Conservation (phyloP, 148 eudicot species). For the Amaranthus cruentus region DNA sequence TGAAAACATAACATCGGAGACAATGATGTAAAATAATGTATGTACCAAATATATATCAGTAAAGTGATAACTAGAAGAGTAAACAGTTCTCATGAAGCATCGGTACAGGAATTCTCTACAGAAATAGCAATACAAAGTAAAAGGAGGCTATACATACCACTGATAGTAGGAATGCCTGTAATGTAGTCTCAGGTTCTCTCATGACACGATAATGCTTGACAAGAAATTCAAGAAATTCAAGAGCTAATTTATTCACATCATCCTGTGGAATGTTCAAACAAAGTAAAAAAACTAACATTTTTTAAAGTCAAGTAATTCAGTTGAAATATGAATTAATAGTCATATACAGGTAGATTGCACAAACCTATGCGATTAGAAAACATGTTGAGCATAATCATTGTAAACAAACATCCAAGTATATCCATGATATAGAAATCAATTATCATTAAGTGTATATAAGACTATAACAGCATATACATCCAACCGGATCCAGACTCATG, state of each 20-base stretch:
- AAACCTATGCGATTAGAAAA: not conserved
- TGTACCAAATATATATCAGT: not conserved
- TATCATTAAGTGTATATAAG: too few species aligned
- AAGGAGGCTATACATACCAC: slow-evolving; percentile 43
- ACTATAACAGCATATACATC: too few species aligned
- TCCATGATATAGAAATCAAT: too few species aligned
- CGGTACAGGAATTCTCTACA: not conserved
- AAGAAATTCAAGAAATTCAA: slow-evolving; percentile 61
- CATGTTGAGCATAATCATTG: not conserved
- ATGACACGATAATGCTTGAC: slow-evolving; percentile 54
- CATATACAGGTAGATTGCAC: not conserved
- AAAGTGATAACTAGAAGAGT: too few species aligned
- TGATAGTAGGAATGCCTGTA: slow-evolving; percentile 82
- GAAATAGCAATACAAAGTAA: not conserved
- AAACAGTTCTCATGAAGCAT: not conserved
- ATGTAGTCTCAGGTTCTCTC: slow-evolving; percentile 45
- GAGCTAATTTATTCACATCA: slow-evolving; percentile 43
- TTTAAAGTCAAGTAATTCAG: too few species aligned
- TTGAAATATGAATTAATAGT: not conserved
- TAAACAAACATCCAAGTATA: too few species aligned
- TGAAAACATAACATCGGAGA: not conserved
- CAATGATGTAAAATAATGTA: not conserved
- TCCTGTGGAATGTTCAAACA: slow-evolving; percentile 43
- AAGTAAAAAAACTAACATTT: not conserved
- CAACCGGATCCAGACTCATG: too few species aligned